Evolutionary conservation across 768 basidiomycete species (phyloP).

Genomic region (Lentinula edodes): DNA sequence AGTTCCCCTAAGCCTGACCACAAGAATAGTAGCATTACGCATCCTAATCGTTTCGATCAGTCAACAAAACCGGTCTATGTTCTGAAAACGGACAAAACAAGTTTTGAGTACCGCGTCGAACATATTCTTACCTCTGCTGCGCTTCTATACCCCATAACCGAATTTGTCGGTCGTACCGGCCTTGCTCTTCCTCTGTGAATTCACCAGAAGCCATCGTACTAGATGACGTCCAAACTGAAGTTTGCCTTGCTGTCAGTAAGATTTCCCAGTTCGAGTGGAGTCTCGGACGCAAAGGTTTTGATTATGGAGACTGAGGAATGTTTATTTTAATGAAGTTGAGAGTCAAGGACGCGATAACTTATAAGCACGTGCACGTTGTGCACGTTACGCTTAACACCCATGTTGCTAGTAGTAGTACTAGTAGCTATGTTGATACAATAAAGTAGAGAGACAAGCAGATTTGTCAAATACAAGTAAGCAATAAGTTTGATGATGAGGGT

Average conservation of each 20-base stretch:
- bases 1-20: slow-evolving; percentile 72
- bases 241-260: background rate
- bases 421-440: too few species aligned
- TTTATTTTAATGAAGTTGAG: background rate
- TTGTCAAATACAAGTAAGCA: background rate
- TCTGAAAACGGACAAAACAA: background rate
- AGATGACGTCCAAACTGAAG: background rate
- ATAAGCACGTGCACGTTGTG: background rate
- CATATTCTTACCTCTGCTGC: slow-evolving; percentile 70
- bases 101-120: background rate
- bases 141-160: slow-evolving; percentile 98
- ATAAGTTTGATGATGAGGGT: background rate
- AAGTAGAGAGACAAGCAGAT: background rate
- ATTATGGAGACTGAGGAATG: background rate
- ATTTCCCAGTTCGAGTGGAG: background rate
- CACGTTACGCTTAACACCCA: too few species aligned
- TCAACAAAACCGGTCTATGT: background rate
- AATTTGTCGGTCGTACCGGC: slow-evolving; percentile 95
- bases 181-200: slow-evolving; percentile 66
- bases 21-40: slow-evolving; percentile 87
- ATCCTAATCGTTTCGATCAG: slow-evolving; percentile 52
- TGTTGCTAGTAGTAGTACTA: too few species aligned
- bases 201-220: slow-evolving; percentile 28
- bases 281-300: background rate
- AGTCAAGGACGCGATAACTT: background rate